phyloP scores from a whole-genome alignment of 805 yeast genomes.

The Barnettozyma populi region DNA sequence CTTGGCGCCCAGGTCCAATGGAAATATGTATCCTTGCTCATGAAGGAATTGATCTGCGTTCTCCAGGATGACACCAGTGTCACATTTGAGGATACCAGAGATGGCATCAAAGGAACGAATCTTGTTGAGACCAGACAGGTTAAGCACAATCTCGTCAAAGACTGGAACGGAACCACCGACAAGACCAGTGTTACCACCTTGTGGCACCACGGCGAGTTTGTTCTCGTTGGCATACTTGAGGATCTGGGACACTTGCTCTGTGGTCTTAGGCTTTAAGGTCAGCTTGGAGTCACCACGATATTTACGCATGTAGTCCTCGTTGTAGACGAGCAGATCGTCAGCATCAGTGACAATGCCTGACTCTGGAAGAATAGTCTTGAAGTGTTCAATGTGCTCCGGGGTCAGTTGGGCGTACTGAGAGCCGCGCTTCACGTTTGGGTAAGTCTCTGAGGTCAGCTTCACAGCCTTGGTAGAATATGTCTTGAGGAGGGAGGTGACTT shows the following conservation, averaged over 20 bases:
- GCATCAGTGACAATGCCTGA: conserved; percentile 45
- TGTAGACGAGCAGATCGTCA: conserved; percentile 64
- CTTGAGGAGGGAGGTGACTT: background rate
- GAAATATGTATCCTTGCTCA: conserved; percentile 85
- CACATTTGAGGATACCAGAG: conserved; percentile 82
- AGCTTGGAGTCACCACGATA: conserved; percentile 82
- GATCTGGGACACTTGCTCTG: conserved; percentile 71
- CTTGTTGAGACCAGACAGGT: conserved; percentile 65
- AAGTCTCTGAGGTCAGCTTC: conserved; percentile 62
- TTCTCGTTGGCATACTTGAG: conserved; percentile 74
- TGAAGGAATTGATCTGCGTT: conserved; percentile 72
- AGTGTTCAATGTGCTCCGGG: conserved; percentile 52
- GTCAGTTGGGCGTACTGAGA: conserved; percentile 46
- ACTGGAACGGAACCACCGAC: conserved; percentile 94
- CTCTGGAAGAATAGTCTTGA: conserved; percentile 51
- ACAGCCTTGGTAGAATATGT: conserved; percentile 24
- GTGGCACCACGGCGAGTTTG: conserved; percentile 84
- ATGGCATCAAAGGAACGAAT: conserved; percentile 76
- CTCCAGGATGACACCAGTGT: conserved; percentile 88
- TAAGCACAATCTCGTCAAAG: conserved; percentile 81
- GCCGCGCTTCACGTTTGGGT: conserved; percentile 52
- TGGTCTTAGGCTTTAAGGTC: conserved; percentile 76
- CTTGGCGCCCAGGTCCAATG: conserved; percentile 91
- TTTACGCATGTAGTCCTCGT: conserved; percentile 93
- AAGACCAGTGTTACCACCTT: conserved; percentile 95